Base-by-base conservation (phyloP, 2,329 filamentous ascomycete species). In the Colletotrichum truncatum region DNA sequence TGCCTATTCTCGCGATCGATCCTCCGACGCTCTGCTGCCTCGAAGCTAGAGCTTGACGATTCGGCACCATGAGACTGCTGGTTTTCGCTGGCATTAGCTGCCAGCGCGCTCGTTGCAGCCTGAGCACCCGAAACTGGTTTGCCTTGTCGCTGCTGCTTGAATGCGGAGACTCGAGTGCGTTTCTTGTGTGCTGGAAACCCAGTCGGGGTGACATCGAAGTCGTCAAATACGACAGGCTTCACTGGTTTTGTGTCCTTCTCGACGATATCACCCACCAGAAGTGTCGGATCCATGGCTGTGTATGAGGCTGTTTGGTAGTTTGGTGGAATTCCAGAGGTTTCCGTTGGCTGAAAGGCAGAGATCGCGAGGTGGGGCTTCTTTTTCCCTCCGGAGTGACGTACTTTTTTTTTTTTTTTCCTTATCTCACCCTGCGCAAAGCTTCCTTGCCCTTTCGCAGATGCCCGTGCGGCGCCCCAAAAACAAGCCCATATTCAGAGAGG, bases 181-280 rank as follows among this genome's bases (percentile, higher is more conserved):
- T 92, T 93, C 77, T 92, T 96, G 76, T 94, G 94, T 64, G 90
- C 88, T n/a, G 96, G 96, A 71, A 98, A 98, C 1, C 96, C 96
- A 11, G 87, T 89, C 4, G 83, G 77, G 18, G 83, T 80, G 9
- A 81, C 78, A 54, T 87, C 87, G 39, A 87, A 80, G 48, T 85
- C 84, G 12, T 91, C 89, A 9, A 89, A 87, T 38, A 84, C 83
- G 8, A 91, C 89, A 4, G 91, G 84, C 68, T 87, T 89, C 21
- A 88, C 83, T 23, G 83, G 78, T 12, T 82, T 77, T 25, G 87
- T 78, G 45, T 88, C 85, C 67, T 92, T 91, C 80, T 98, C 95
- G 72, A 91, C 85, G 68, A 98, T 89, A 70, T 98, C 94, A 59
- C 87, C 86, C 43, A 97, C 82, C 39, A 91, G 82, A 41, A 91